These are phyloP conservation scores for Iberis pinnata DNA, from an alignment of 345 rosid species.

Conservation along the genomic window DNA sequence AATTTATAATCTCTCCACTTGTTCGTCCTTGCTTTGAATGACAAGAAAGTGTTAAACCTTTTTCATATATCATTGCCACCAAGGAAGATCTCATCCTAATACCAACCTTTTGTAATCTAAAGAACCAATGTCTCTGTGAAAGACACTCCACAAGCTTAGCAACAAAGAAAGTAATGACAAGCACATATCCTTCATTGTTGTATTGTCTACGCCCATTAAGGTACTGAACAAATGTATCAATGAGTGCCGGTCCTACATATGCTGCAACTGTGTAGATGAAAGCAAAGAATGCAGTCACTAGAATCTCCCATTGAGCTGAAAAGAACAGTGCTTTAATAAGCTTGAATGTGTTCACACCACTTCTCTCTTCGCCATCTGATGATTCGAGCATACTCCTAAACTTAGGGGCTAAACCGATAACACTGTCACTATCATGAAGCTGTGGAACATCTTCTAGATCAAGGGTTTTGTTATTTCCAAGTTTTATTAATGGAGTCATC, in stretches of 20 bases:
- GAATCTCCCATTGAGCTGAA: constrained; percentile 42
- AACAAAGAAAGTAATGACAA: constrained; percentile 44
- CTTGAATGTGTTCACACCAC: constrained; percentile 39
- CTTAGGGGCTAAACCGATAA: constrained; percentile 32
- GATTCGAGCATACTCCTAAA: constrained; percentile 42
- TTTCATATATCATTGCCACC: constrained; percentile 52
- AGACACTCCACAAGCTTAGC: constrained; percentile 60
- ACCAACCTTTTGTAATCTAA: constrained; percentile 46
- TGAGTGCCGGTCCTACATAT: constrained; percentile 60
- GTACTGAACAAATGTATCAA: constrained; percentile 53
- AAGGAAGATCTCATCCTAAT: constrained; percentile 43
- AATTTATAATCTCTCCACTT: constrained; percentile 67
- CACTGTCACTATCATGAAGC: constrained; percentile 45
- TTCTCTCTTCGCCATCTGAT: constrained; percentile 22
- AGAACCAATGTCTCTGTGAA: constrained; percentile 49
- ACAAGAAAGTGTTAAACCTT: constrained; percentile 52
- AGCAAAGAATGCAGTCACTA: constrained; percentile 35
- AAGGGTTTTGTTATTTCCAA: constrained; percentile 48
- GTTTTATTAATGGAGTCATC: constrained; percentile 52
- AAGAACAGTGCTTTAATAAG: constrained; percentile 43
- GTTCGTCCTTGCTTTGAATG: constrained; percentile 48
- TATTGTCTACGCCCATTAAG: constrained; percentile 42
- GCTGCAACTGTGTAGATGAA: constrained; percentile 37
- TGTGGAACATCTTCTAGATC: constrained; percentile 66
- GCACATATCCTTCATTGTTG: constrained; percentile 47